These are phyloP conservation scores for Crithidia acanthocephali DNA, from an alignment of 208 protist genomes.

Conservation along the genomic window DNA sequence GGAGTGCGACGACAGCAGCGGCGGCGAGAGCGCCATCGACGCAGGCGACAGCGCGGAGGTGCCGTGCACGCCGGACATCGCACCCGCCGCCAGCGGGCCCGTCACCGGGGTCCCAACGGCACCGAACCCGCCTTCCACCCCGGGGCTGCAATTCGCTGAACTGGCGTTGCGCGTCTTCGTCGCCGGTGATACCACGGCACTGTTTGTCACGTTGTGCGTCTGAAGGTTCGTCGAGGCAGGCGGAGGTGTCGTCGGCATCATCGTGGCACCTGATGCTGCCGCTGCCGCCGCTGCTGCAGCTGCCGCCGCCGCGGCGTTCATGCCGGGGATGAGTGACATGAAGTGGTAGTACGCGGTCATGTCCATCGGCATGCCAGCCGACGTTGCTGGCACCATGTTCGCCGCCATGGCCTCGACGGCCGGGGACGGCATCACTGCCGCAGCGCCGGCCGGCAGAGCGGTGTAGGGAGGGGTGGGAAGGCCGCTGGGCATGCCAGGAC, in stretches of 20 bases:
- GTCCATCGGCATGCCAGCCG: neutral
- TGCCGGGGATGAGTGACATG: neutral
- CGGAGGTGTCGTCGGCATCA: neutral
- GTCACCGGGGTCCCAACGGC: conserved; percentile 25
- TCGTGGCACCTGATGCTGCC: neutral
- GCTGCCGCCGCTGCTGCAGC: too few relatives aligned
- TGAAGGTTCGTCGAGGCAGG: neutral
- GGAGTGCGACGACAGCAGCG: conserved; percentile 25
- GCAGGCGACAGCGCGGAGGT: conserved; percentile 5
- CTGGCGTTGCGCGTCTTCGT: conserved; percentile 15
- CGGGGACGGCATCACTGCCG: too few relatives aligned
- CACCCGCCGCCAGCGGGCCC: neutral
- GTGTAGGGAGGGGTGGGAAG: conserved; percentile 2
- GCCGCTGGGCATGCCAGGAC: neutral
- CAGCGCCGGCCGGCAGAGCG: neutral
- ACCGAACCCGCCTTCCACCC: conserved; percentile 22
- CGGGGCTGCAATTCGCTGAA: conserved; percentile 1
- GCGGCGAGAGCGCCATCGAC: conserved; percentile 27
- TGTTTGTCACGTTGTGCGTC: too few relatives aligned
- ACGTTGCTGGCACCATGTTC: too few relatives aligned
- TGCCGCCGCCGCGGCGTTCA: too few relatives aligned
- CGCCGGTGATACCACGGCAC: neutral
- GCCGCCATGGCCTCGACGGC: too few relatives aligned
- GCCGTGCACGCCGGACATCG: neutral
- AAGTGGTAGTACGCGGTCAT: conserved; percentile 11